Evolutionary conservation across 352 stramenopile genomes (phyloP), one percentile per base, ranked within the genome.

Genomic region (Phytophthora macrochlamydospora): DNA sequence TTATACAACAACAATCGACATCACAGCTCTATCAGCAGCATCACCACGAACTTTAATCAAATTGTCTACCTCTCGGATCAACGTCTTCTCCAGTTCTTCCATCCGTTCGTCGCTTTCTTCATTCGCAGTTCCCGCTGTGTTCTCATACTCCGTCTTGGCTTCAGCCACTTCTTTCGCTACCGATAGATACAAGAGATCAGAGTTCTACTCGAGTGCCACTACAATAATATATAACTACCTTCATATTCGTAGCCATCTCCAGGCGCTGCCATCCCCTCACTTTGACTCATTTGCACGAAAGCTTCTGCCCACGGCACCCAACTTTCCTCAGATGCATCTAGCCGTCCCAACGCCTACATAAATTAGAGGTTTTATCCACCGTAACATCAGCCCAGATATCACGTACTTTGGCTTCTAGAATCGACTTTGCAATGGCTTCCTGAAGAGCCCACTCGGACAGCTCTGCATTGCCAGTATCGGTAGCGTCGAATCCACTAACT

Each of bases 381-480:
- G 12, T 30, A 33, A 3, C 14, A 32, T 30, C 7, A 45, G 6
- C 14, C 40, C 9, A 31, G 24, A 29, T 44, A 1, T 9, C 5
- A 48, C 67, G 28, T 68, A 86, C 83, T 38, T 88, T 65, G 7
- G 81, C 78, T 51, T 91, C 82, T 0, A 94, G 65, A 29, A 94
- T 79, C 2, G 80, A 94, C 31, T 68, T 73, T 2, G 85, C 85
- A n/a, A 94, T 79, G 0, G 76, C 77, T 33, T 91, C 71, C 46
- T 94, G 85, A 51, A 91, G 46, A 12, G 82, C 71, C 85, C 85
- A 93, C 49, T 93, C 79, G 0, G 70, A 71, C 7, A 83, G 70
- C 38, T 81, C 78, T 0, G 40, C 29, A 31, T 59, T 67, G 3
- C 55, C 38, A n/a, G 0, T 55, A 4, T 31, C 24, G 24, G 28